Percentiles rank a stretch among this genome's conserved stretches.
Evolutionary conservation across 176 grass and related monocot genomes (phyloP).

Genomic region (Eleusine coracana): DNA sequence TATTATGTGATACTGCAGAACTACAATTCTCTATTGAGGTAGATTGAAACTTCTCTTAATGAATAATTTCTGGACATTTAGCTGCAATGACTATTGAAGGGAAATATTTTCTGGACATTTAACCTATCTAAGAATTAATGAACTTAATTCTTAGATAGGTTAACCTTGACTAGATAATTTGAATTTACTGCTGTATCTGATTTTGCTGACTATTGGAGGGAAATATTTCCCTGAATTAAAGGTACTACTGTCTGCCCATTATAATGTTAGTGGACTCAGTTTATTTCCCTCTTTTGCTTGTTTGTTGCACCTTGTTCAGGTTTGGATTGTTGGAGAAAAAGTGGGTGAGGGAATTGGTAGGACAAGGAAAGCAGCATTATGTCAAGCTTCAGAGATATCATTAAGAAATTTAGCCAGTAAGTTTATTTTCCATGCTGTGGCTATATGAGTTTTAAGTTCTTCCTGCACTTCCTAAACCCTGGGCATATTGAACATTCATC

Average conservation of each 20-base stretch:
- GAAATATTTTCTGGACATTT: not conserved
- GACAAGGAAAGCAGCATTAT: conserved; percentile 89
- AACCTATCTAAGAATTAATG: not conserved
- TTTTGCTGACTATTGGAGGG: conserved; percentile 4
- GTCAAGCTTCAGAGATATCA: conserved; percentile 78
- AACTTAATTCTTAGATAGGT: conserved; percentile 14
- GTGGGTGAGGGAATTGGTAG: conserved; percentile 83
- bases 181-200: conserved; percentile 20
- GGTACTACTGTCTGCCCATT: not conserved
- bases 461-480: conserved; percentile 9
- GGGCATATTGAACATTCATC: conserved; percentile 13
- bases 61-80: conserved; percentile 9
- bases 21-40: conserved; percentile 90
- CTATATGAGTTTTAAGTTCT: conserved; percentile 5
- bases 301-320: conserved; percentile 45
- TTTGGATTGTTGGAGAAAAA: conserved; percentile 96
- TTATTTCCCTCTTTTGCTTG: not conserved
- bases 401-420: conserved; percentile 82
- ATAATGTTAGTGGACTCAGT: conserved; percentile 4
- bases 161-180: not conserved
- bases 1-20: conserved; percentile 70
- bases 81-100: not conserved
- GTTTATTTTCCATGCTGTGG: conserved; percentile 33
- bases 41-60: conserved; percentile 22
- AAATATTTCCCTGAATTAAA: not conserved